Conservation (phyloP, 2,329 filamentous ascomycete genomes). For the Colletotrichum liriopes region DNA sequence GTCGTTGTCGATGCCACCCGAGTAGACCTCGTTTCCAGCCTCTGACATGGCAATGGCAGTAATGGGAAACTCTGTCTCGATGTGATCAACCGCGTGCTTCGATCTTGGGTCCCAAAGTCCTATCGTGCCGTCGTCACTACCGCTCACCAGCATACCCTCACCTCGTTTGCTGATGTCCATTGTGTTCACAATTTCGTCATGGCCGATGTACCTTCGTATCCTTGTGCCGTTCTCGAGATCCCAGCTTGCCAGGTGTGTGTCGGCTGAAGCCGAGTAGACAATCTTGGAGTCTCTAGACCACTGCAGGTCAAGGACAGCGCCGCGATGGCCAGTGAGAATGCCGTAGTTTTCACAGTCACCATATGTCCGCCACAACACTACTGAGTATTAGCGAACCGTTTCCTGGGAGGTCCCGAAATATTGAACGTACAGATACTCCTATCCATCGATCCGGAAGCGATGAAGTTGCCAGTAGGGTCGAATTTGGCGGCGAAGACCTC, state of each 20-base stretch:
- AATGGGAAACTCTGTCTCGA: constrained; percentile 92
- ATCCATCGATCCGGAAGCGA: constrained; percentile 97
- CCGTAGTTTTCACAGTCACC: constrained; percentile 97
- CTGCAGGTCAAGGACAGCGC: constrained; percentile 91
- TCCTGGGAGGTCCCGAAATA: too few relatives aligned
- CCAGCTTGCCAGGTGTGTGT: constrained; percentile 95
- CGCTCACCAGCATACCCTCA: constrained; percentile 91
- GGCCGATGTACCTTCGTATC: constrained; percentile 92
- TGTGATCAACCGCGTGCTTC: constrained; percentile 89
- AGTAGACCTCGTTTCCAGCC: constrained; percentile 95
- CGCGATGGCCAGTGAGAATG: constrained; percentile 88
- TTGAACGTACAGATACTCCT: constrained; percentile 80
- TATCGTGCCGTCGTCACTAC: constrained; percentile 93
- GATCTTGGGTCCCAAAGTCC: constrained; percentile 96
- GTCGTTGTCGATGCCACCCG: constrained; percentile 95
- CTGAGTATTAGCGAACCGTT: constrained; percentile 16
- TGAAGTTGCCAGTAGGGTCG: constrained; percentile 87
- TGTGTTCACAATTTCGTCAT: constrained; percentile 96
- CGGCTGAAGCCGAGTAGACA: constrained; percentile 92
- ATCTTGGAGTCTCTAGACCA: constrained; percentile 97
- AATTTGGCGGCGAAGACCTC: constrained; percentile 95
- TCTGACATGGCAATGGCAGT: constrained; percentile 93
- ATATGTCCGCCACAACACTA: constrained; percentile 94
- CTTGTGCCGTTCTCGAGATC: constrained; percentile 92
- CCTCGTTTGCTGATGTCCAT: constrained; percentile 91